These are phyloP conservation scores for Penicillium paneum DNA, from an alignment of 2,329 filamentous ascomycete genomes.

Conservation along the genomic window DNA sequence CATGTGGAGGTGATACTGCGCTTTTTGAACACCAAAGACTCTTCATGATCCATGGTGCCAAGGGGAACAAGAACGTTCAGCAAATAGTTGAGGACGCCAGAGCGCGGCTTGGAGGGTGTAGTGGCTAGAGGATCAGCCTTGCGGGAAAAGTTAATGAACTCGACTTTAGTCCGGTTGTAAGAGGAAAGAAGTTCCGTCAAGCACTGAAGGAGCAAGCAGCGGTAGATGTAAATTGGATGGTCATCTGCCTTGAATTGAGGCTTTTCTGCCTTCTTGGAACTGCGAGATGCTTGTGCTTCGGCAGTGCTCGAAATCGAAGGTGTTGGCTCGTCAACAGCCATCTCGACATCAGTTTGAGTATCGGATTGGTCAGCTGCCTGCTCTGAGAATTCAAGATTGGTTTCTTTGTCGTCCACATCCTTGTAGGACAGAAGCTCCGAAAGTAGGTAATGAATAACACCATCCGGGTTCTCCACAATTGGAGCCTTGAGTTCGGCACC, in stretches of 20 bases:
- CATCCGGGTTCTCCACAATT: conserved; percentile 86
- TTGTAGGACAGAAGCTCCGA: conserved; percentile 89
- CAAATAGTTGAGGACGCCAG: conserved; percentile 89
- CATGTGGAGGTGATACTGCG: conserved; percentile 78
- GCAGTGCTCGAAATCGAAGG: conserved; percentile 32
- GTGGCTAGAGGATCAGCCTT: conserved; percentile 78
- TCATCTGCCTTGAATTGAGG: conserved; percentile 82
- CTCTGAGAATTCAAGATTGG: conserved; percentile 35
- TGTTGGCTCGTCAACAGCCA: conserved; percentile 43
- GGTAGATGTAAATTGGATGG: conserved; percentile 93
- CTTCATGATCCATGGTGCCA: conserved; percentile 65
- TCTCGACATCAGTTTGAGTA: conserved; percentile 49
- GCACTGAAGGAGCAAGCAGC: conserved; percentile 91
- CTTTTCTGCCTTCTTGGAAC: conserved; percentile 65
- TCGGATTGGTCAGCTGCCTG: conserved; percentile 31
- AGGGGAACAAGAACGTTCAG: conserved; percentile 72
- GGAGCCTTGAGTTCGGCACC: conserved; percentile 71
- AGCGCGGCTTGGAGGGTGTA: conserved; percentile 90
- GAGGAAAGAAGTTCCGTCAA: conserved; percentile 84
- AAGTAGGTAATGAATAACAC: conserved; percentile 90
- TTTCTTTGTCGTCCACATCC: conserved; percentile 84
- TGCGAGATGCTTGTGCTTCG: conserved; percentile 26
- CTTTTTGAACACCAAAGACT: conserved; percentile 77
- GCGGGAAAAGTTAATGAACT: conserved; percentile 98
- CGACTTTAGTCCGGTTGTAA: conserved; percentile 92